These are phyloP conservation scores for Aspergillus flavus DNA, from an alignment of 2,329 filamentous ascomycete genomes.

Conservation along the genomic window DNA sequence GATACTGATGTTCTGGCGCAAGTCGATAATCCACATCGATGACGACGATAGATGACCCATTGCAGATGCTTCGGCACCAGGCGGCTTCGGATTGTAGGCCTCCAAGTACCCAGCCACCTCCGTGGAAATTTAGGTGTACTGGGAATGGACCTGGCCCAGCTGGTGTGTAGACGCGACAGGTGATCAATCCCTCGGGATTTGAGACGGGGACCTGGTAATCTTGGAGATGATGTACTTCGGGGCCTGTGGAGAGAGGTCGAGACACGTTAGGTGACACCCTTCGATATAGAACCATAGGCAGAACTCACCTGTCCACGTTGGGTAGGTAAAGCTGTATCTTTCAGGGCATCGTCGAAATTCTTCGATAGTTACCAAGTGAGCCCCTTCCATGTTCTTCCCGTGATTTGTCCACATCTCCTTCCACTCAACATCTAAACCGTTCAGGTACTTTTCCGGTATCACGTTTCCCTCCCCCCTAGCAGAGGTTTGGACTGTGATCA, in stretches of 20 bases:
- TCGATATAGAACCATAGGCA: neutral
- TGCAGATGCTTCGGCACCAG: conserved; percentile 5
- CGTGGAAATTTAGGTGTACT: conserved; percentile 5
- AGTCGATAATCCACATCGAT: conserved; percentile 10
- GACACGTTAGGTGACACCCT: neutral
- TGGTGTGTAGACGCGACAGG: conserved; percentile 5
- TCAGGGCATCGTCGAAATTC: conserved; percentile 27
- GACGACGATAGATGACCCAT: neutral
- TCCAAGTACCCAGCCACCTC: conserved; percentile 7
- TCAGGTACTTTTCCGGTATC: conserved; percentile 19
- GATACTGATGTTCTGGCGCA: neutral
- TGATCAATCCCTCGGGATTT: conserved; percentile 21
- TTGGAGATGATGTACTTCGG: conserved; percentile 18
- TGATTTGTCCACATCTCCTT: conserved; percentile 30
- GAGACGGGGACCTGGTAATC: conserved; percentile 27
- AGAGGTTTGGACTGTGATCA: neutral
- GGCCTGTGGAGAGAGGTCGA: conserved; percentile 12
- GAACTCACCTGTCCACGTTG: conserved; percentile 25
- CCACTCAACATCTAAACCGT: conserved; percentile 33
- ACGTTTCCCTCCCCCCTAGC: neutral
- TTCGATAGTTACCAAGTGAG: conserved; percentile 32
- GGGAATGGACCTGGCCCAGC: neutral
- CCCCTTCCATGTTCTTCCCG: conserved; percentile 29
- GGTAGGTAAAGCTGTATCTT: conserved; percentile 35
- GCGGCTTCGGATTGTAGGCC: neutral